Percentiles rank a stretch among this genome's conserved stretches.
Conservation (phyloP, 208 protist species). For the Leptomonas pyrrhocoris region DNA sequence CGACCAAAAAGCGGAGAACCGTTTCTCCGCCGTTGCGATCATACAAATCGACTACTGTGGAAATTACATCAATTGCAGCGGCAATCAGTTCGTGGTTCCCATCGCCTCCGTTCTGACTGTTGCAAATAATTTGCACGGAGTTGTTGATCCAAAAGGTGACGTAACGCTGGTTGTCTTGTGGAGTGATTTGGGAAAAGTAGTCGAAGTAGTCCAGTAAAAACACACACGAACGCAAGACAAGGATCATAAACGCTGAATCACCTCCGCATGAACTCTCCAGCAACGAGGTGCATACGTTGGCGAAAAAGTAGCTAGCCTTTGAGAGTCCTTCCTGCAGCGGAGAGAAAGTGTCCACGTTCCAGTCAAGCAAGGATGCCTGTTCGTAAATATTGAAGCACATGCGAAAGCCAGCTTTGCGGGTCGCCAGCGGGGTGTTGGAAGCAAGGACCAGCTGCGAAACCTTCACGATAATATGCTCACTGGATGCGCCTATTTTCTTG, state of each 20-base stretch:
- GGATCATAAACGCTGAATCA: constrained; percentile 59
- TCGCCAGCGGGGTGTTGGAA: constrained; percentile 26
- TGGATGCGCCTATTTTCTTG: constrained; percentile 70
- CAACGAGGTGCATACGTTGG: constrained; percentile 68
- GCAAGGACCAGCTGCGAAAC: constrained; percentile 57
- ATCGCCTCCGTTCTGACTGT: constrained; percentile 24
- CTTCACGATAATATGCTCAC: constrained; percentile 68
- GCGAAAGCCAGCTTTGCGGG: constrained; percentile 82
- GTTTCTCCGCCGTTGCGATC: constrained; percentile 69
- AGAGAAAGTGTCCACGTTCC: constrained; percentile 80
- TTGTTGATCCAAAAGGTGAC: constrained; percentile 53
- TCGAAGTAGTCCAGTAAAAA: constrained; percentile 89
- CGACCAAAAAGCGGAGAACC: constrained; percentile 41
- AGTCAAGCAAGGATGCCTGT: constrained; percentile 79
- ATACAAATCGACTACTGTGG: constrained; percentile 55
- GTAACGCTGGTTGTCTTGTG: constrained; percentile 40
- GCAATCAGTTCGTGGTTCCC: constrained; percentile 56
- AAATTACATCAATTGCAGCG: constrained; percentile 74
- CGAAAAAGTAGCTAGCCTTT: constrained; percentile 59
- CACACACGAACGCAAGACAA: constrained; percentile 69
- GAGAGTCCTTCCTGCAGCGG: constrained; percentile 76
- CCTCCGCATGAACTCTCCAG: constrained; percentile 53
- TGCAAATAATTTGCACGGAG: constrained; percentile 54
- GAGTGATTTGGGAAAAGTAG: constrained; percentile 54
- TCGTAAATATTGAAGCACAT: constrained; percentile 91